Evolutionary conservation across 2,329 filamentous ascomycete species (phyloP).

Genomic region (Fonsecaea pedrosoi): DNA sequence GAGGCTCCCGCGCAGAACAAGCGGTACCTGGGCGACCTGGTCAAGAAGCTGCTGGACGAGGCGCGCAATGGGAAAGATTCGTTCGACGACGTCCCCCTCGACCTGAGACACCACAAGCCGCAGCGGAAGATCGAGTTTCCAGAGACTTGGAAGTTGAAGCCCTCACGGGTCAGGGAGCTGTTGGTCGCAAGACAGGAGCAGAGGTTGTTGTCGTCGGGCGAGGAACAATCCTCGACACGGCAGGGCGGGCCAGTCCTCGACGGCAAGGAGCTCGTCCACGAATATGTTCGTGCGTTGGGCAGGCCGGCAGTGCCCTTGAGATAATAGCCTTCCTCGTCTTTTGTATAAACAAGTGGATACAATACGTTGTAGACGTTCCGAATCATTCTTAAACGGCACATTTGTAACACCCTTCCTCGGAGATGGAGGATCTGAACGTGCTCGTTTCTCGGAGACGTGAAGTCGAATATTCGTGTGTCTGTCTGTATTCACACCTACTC

Average conservation of each 20-base stretch:
- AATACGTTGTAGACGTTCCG: no score
- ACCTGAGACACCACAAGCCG: conserved; percentile 80
- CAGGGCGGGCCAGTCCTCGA: conserved; percentile 47
- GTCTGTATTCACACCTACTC: no score
- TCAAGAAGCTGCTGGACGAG: conserved; percentile 74
- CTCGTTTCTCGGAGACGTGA: background rate
- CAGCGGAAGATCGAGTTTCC: conserved; percentile 76
- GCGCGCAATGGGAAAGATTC: conserved; percentile 79
- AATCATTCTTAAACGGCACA: conserved; percentile 1
- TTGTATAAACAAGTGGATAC: conserved; percentile 18
- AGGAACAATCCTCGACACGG: conserved; percentile 43
- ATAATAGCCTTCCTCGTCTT: conserved; percentile 11
- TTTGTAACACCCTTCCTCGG: background rate
- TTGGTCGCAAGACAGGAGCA: conserved; percentile 62
- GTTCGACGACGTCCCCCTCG: conserved; percentile 87
- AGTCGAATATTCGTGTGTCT: no score
- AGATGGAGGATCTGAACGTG: background rate
- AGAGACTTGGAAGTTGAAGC: conserved; percentile 78
- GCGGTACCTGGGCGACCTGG: conserved; percentile 82
- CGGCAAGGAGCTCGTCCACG: conserved; percentile 34
- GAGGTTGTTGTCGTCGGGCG: conserved; percentile 65
- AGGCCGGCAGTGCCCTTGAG: conserved; percentile 8
- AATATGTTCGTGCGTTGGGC: conserved; percentile 28
- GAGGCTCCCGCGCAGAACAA: conserved; percentile 95
- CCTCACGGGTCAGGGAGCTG: conserved; percentile 26